Evolutionary conservation across 164 flowering plant genomes (phyloP).

Genomic region (Nymphaea colorata): DNA sequence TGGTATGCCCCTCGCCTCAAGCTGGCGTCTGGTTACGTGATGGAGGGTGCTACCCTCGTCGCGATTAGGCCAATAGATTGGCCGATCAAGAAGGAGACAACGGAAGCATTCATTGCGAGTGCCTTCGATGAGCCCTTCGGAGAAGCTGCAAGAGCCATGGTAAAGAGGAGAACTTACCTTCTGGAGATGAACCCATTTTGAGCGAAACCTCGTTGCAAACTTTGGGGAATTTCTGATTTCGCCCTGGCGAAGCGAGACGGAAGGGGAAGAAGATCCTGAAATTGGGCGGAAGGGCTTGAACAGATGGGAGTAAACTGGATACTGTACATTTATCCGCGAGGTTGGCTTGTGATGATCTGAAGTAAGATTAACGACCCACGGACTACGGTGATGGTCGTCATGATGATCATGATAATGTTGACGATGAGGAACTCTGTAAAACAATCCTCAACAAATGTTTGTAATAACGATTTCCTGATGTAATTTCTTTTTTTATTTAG

Average conservation of each 20-base stretch:
- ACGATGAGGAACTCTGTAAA: not conserved
- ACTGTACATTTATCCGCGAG: not conserved
- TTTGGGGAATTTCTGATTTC: not conserved
- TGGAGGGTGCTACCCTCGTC: conserved; percentile 82
- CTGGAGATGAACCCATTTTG: conserved; percentile 9
- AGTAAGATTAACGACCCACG: not conserved
- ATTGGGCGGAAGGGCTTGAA: not conserved
- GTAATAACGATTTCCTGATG: not conserved
- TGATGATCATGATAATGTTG: not conserved
- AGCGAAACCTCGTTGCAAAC: not conserved
- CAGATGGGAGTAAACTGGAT: not conserved
- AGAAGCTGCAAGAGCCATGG: conserved; percentile 6
- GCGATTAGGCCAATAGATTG: not conserved
- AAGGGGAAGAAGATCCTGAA: not conserved
- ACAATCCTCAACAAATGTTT: not conserved
- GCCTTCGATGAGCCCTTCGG: conserved; percentile 7
- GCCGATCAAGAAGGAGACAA: not conserved
- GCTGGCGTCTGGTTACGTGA: conserved; percentile 51
- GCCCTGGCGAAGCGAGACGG: not conserved
- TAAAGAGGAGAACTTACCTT: conserved; percentile 8
- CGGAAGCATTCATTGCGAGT: not conserved
- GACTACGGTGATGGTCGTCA: too few relatives aligned
- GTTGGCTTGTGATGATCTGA: not conserved
- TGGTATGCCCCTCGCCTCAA: conserved; percentile 81
- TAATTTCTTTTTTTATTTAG: not conserved